A percentile compares a stretch with the other conserved stretches of the same genome.
These are phyloP conservation scores for Chimonanthus salicifolius DNA, from an alignment of 164 flowering plant genomes.

Conservation along the genomic window DNA sequence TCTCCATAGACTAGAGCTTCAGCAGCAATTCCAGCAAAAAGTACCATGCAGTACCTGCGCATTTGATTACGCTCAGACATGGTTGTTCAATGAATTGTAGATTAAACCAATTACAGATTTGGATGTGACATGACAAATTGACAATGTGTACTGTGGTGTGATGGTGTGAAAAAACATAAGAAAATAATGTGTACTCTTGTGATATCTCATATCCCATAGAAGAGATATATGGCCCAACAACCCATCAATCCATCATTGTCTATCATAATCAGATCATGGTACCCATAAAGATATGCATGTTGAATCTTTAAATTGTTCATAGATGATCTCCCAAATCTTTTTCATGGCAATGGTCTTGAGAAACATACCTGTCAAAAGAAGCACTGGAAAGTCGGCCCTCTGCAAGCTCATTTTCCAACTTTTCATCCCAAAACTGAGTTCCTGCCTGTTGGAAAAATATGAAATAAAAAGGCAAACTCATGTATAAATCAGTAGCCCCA, in stretches of 20 bases:
- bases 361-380: slow-evolving; percentile 70
- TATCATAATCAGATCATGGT: not conserved
- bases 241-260: not conserved
- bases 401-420: slow-evolving; percentile 73
- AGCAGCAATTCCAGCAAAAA: slow-evolving; percentile 97
- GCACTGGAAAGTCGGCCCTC: slow-evolving; percentile 72
- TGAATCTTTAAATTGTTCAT: not conserved
- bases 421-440: slow-evolving; percentile 98
- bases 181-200: not conserved
- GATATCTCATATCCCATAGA: not conserved
- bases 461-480: not conserved
- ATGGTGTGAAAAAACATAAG: not conserved
- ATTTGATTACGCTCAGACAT: slow-evolving; percentile 2
- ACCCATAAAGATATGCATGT: not conserved
- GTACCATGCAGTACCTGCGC: slow-evolving; percentile 92
- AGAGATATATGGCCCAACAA: not conserved
- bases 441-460: slow-evolving; percentile 56
- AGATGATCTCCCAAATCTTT: not conserved
- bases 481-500: not conserved
- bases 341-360: not conserved
- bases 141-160: not conserved
- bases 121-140: not conserved
- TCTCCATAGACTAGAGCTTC: slow-evolving; percentile 97
- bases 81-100: not conserved
- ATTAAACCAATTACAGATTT: no score